Percentiles rank a stretch among this genome's conserved stretches.
These are phyloP conservation scores for Termitomyces sp. DNA, from an alignment of 1,284 basidiomycete genomes.

Conservation along the genomic window DNA sequence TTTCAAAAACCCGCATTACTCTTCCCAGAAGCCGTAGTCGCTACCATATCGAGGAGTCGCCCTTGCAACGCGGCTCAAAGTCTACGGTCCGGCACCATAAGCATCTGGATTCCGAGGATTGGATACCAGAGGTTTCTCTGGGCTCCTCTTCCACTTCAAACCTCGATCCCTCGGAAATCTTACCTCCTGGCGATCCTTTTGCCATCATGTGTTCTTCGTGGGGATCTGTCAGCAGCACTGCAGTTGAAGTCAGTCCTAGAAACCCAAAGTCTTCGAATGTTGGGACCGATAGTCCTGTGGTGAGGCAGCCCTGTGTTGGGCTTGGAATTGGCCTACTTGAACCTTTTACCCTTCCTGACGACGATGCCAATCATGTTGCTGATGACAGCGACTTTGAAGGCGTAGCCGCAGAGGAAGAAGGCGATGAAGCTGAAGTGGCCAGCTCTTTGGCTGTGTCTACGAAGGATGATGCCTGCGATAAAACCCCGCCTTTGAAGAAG, in stretches of 20 bases:
- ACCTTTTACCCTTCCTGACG: constrained; percentile 41
- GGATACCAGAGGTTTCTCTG: constrained; percentile 40
- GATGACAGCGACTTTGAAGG: constrained; percentile 27
- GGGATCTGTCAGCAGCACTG: constrained; percentile 21
- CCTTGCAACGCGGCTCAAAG: constrained; percentile 23
- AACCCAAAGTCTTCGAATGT: constrained; percentile 30
- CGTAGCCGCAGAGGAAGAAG: constrained; percentile 16
- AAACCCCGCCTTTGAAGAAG: constrained; percentile 43
- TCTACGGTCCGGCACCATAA: constrained; percentile 21
- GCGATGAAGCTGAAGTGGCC: constrained; percentile 30
- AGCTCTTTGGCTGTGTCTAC: constrained; percentile 21
- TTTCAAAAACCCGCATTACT: constrained; percentile 29
- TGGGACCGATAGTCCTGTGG: constrained; percentile 54
- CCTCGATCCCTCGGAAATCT: constrained; percentile 15
- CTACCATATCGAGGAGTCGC: constrained; percentile 27
- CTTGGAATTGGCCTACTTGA: constrained; percentile 51
- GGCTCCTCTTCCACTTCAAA: constrained; percentile 19
- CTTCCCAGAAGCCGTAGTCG: constrained; percentile 19
- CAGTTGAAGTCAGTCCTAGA: constrained; percentile 17
- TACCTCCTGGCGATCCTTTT: constrained; percentile 31
- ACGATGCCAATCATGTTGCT: constrained; percentile 20
- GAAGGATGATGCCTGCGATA: constrained; percentile 17
- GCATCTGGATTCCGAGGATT: constrained; percentile 38
- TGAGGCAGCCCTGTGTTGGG: constrained; percentile 40
- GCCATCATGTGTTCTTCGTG: constrained; percentile 30